Evolutionary conservation across 1,284 basidiomycete genomes (phyloP).

Genomic region (Sporisorium graminicola): DNA sequence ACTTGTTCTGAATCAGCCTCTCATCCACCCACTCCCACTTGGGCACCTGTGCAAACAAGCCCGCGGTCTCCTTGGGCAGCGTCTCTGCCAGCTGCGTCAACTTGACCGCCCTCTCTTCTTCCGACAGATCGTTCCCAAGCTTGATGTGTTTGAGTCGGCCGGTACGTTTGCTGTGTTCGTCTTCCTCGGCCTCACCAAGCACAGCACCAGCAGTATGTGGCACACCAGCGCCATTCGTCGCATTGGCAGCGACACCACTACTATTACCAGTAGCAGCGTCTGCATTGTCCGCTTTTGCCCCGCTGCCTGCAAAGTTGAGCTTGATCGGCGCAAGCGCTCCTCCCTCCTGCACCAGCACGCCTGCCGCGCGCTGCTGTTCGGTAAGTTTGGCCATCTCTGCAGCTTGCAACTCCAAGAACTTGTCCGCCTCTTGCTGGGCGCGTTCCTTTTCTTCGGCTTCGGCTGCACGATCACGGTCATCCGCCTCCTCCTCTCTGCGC

Average conservation of each 20-base stretch:
- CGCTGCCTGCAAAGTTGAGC: constrained; percentile 47
- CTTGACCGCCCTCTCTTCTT: constrained; percentile 27
- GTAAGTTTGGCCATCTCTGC: constrained; percentile 60
- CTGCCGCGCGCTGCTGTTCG: constrained; percentile 57
- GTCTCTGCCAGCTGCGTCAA: constrained; percentile 14
- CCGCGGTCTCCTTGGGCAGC: constrained; percentile 24
- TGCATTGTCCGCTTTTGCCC: constrained; percentile 1
- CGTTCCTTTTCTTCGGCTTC: constrained; percentile 45
- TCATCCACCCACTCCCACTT: constrained; percentile 60
- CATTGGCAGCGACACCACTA: constrained; percentile 1
- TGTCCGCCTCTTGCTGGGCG: constrained; percentile 57
- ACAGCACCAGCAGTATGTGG: constrained; percentile 15
- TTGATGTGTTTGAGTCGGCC: constrained; percentile 56
- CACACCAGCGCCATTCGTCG: background rate
- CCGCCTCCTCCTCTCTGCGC: constrained; percentile 53
- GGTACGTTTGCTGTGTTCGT: constrained; percentile 38
- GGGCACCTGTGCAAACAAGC: constrained; percentile 40
- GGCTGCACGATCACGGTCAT: constrained; percentile 45
- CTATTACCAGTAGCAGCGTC: constrained; percentile 8
- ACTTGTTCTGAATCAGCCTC: constrained; percentile 39
- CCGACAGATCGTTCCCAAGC: constrained; percentile 40
- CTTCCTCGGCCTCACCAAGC: constrained; percentile 58
- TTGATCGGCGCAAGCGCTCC: constrained; percentile 59
- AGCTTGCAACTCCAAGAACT: constrained; percentile 62
- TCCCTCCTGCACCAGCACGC: constrained; percentile 51